Evolutionary conservation across 352 stramenopile genomes (phyloP).

Genomic region (Pythium oligandrum): DNA sequence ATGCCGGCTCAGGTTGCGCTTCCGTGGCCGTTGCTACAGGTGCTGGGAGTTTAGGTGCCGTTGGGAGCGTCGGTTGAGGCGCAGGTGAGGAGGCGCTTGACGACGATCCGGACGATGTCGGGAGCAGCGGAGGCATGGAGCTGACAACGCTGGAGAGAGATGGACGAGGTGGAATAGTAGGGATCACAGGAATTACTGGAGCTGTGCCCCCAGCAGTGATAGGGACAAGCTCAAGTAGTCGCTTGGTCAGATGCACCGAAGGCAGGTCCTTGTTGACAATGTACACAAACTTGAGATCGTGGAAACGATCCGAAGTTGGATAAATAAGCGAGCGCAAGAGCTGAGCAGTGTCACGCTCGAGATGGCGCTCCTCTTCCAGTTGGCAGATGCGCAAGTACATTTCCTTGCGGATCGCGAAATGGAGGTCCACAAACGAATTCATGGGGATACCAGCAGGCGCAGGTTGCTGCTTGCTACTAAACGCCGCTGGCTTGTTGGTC

Average conservation of each 20-base stretch:
- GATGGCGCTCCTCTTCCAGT: constrained; percentile 67
- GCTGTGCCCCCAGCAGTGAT: constrained; percentile 28
- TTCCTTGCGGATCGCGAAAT: constrained; percentile 84
- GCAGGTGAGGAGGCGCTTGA: background rate
- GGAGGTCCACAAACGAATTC: constrained; percentile 78
- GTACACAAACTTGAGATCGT: constrained; percentile 88
- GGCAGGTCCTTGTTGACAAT: constrained; percentile 82
- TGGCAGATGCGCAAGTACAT: constrained; percentile 83
- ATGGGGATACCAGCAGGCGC: constrained; percentile 36
- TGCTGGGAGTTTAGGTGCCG: no score
- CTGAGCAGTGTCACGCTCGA: constrained; percentile 66
- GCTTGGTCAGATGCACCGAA: constrained; percentile 70
- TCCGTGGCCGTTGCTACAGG: no score
- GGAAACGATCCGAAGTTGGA: constrained; percentile 75
- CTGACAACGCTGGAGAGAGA: constrained; percentile 1
- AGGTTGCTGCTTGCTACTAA: background rate
- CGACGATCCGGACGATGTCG: constrained; percentile 12
- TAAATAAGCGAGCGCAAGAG: constrained; percentile 75
- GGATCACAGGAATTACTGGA: constrained; percentile 22
- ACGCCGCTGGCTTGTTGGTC: background rate
- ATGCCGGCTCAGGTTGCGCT: no score
- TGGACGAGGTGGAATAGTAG: constrained; percentile 10
- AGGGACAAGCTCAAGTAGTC: constrained; percentile 66
- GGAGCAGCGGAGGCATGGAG: background rate
- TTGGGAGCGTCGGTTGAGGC: no score